These are phyloP conservation scores for Kwoniella botswanensis DNA, from an alignment of 768 basidiomycete species.

Conservation along the genomic window DNA sequence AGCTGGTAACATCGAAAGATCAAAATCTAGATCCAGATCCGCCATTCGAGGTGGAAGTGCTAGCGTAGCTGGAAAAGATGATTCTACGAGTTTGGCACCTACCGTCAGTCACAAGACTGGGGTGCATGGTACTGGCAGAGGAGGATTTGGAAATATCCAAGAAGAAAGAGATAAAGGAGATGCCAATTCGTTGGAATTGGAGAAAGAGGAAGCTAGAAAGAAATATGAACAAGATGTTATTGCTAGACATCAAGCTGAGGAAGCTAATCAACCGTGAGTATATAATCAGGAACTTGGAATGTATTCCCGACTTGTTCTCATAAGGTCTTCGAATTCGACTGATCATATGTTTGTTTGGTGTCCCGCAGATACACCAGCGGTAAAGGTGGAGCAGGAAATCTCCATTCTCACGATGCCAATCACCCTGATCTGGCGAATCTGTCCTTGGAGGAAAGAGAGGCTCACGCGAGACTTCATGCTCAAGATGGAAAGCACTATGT, in stretches of 20 bases:
- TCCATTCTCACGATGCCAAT: constrained; percentile 33
- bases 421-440: constrained; percentile 34
- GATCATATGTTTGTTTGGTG: background rate
- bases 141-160: constrained; percentile 55
- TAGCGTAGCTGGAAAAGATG: constrained; percentile 13
- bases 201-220: constrained; percentile 43
- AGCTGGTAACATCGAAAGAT: constrained; percentile 53
- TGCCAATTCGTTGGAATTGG: constrained; percentile 36
- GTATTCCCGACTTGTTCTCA: too few species aligned
- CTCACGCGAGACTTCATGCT: constrained; percentile 44
- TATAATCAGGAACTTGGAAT: too few species aligned
- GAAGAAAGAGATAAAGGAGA: constrained; percentile 26
- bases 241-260: constrained; percentile 41
- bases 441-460: constrained; percentile 51
- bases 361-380: constrained; percentile 7
- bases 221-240: constrained; percentile 45
- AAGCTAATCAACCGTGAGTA: constrained; percentile 46
- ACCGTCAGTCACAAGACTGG: constrained; percentile 20
- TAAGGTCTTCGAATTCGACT: background rate
- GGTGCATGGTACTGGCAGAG: constrained; percentile 40
- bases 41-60: constrained; percentile 23
- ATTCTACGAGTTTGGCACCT: constrained; percentile 13
- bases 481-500: constrained; percentile 29
- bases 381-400: constrained; percentile 29
- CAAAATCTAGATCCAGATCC: constrained; percentile 37